Evolutionary conservation across 179 eudicot genomes (phyloP), one percentile per base, ranked within the genome.

Genomic region (Sideroxylon spinosum): DNA sequence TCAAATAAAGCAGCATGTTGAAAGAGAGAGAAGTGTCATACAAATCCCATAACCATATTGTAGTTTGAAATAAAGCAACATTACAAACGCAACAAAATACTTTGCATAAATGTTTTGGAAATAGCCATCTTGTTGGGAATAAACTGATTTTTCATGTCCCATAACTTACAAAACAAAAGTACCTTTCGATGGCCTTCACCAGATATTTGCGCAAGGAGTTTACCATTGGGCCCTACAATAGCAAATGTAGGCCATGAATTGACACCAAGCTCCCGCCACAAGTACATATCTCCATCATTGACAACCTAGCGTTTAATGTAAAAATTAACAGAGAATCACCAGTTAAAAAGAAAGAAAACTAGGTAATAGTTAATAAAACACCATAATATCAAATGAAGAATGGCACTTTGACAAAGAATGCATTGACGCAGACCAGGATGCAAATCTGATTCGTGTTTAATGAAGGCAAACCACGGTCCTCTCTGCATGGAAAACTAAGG

Each of bases 131-230:
- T 46, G 50, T 2, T 22, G 19, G 20, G 52, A 66, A n/a, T 13
- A 55, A 66, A n/a, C 44, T 26, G 60, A 22, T 74, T 29, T 37
- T 49, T 7, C 32, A 20, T 53, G 48, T 44, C 28, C 13, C 0
- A 19, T 25, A 20, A n/a, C 8, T 17, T 46, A 32, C 25, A 81
- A 12, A 32, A 67, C 25, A 48, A 72, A 25, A 69, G 69, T 85
- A 95, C 98, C 99, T 95, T 92, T 68, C 94, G 86, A 65, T 83
- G 97, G 78, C 99, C 99, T 86, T 95, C 99, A 80, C 99, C 99
- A 6, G 99, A 76, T 79, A 95, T 64, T 79, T 93, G 99, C 48
- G 93, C 97, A 73, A 95, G 67, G 84, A 95, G 85, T 84, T 84
- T 91, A 55, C 99, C 98, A 84, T 83, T 93, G 67, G 99, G 99